Evolutionary conservation across 2,329 filamentous ascomycete genomes (phyloP), one percentile per base, ranked within the genome.

Genomic region (Daldinia eschscholtzii): DNA sequence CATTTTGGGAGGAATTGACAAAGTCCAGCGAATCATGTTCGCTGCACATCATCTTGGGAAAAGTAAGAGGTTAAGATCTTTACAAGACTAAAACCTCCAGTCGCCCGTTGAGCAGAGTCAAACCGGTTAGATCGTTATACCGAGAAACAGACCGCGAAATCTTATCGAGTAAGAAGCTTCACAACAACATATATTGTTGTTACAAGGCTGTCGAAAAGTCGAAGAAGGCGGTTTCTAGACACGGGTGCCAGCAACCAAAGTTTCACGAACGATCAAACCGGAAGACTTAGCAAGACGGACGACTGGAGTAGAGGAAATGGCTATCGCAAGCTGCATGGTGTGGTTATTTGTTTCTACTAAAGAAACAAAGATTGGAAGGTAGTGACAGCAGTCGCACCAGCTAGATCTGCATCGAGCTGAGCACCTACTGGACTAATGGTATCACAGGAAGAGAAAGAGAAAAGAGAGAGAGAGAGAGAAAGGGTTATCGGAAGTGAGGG

Each of bases 251-350:
- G 76, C 76, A 80, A 80, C 81, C 79, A 80, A 81, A 78, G 83
- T 83, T 85, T 84, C 83, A 86, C 83, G 79, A 82, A 83, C 79
- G 83, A 87, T 83, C 79, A 83, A 80, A 87, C 86, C 86, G 86
- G 86, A 83, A 78, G 85, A 88, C 87, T 81, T 83, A 82, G 83
- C 85, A 81, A 83, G 85, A 86, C 87, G 82, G 86, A 84, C 87
- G 87, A 90, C 88, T 89, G 87, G 85, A 83, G 81, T 82, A 74
- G 79, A 80, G 78, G 78, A 74, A 76, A 75, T 76, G 75, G 79
- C 79, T 80, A 80, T 82, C 83, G 81, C 84, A 88, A 88, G 78
- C 86, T 83, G 84, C 88, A 90, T 90, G 76, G 82, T 88, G 81
- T 78, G 77, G 73, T 62, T 72, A 61, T 65, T 76, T 76, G 78